Evolutionary conservation across 495 filamentous ascomycete genomes (phyloP).

Genomic region (Lophiotrema nucula): DNA sequence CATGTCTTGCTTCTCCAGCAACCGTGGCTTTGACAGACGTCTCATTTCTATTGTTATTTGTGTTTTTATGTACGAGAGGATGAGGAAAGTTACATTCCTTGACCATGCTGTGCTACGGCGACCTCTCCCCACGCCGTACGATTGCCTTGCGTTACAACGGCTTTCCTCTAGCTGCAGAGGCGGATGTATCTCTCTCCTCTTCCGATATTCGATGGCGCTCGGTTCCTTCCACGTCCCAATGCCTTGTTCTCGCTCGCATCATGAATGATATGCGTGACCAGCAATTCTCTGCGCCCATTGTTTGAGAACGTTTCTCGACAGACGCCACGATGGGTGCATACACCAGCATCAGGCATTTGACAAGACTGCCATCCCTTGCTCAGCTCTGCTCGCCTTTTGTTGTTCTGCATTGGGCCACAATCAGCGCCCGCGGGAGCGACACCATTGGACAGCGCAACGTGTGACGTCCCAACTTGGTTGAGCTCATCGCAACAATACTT

Average conservation of each 20-base stretch:
- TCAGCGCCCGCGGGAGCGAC: background rate
- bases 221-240: too few relatives aligned
- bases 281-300: conserved; percentile 10
- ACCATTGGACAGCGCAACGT: conserved; percentile 15
- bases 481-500: background rate
- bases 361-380: conserved; percentile 26
- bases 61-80: conserved; percentile 15
- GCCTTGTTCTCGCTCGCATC: too few relatives aligned
- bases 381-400: conserved; percentile 6
- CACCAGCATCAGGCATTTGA: conserved; percentile 8
- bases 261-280: too few relatives aligned
- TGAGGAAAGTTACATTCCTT: conserved; percentile 30
- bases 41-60: too few relatives aligned
- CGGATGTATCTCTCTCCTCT: conserved; percentile 22
- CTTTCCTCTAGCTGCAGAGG: conserved; percentile 26
- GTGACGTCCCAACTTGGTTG: conserved; percentile 7
- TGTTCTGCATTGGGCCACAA: conserved; percentile 7
- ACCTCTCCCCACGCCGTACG: background rate
- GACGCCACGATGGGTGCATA: conserved; percentile 5
- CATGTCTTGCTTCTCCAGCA: too few relatives aligned
- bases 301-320: conserved; percentile 32
- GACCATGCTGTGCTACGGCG: conserved; percentile 11
- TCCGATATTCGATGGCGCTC: conserved; percentile 17
- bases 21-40: too few relatives aligned
- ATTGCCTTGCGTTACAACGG: conserved; percentile 20